Conservation (phyloP, 495 filamentous ascomycete genomes). For the Glarea lozoyensis region DNA sequence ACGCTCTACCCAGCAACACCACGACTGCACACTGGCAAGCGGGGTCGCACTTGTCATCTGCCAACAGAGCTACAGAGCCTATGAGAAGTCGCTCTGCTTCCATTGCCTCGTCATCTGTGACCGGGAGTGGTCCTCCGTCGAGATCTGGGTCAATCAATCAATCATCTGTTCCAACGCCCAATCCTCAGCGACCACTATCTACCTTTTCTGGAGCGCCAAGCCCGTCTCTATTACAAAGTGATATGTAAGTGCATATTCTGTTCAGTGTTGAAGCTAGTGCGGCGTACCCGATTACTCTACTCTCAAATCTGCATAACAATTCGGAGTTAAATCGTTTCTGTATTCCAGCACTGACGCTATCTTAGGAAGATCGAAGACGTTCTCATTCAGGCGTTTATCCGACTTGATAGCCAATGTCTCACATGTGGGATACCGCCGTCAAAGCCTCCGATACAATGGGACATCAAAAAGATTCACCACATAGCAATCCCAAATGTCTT, state of each 20-base stretch:
- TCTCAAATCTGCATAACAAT: no score
- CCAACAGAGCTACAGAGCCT: no score
- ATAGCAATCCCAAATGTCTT: conserved; percentile 10
- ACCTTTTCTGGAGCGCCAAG: conserved; percentile 7
- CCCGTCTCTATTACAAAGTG: conserved; percentile 10
- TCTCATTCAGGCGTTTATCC: conserved; percentile 38
- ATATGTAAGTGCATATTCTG: no score
- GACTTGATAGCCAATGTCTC: conserved; percentile 19
- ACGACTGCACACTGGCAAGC: neutral
- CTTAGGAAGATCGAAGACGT: conserved; percentile 18
- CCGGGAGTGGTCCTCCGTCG: neutral
- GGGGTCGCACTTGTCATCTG: no score
- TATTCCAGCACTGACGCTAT: no score
- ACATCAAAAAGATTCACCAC: conserved; percentile 15
- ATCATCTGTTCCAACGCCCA: neutral
- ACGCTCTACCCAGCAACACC: neutral
- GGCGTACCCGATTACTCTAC: no score
- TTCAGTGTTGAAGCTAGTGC: no score
- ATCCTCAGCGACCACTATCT: conserved; percentile 1
- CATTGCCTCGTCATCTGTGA: no score
- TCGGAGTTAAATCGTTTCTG: no score
- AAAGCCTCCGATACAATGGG: conserved; percentile 18
- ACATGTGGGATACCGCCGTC: conserved; percentile 14
- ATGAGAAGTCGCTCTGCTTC: no score
- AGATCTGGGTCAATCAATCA: neutral